Conservation (phyloP, 106 monocot genomes). For the Xerophyta viscosa region DNA sequence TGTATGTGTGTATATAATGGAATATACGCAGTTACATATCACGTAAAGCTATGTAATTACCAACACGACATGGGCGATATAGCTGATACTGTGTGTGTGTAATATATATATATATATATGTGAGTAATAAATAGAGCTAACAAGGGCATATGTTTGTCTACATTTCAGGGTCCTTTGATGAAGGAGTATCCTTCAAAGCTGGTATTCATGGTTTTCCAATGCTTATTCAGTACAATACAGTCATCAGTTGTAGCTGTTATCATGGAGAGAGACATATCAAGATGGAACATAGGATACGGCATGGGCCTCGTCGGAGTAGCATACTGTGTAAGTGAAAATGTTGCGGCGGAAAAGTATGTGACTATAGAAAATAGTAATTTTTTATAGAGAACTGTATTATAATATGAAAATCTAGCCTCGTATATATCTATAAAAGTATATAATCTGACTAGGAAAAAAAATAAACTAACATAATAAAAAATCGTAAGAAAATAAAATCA, state of each 20-base stretch:
- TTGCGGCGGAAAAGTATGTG: no score
- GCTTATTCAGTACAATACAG: constrained; percentile 23
- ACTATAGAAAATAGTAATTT: no score
- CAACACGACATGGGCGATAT: constrained; percentile 12
- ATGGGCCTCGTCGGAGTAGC: constrained; percentile 20
- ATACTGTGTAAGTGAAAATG: constrained; percentile 31
- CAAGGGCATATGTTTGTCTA: neutral
- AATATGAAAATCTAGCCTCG: no score
- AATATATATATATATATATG: no score
- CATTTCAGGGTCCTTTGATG: neutral
- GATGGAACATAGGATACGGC: constrained; percentile 28
- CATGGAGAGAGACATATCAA: constrained; percentile 28
- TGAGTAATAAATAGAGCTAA: no score
- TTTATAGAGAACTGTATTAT: no score
- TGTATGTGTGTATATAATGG: neutral
- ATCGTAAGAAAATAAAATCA: no score
- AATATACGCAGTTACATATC: neutral
- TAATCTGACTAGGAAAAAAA: no score
- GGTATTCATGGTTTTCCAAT: constrained; percentile 2
- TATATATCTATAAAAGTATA: no score
- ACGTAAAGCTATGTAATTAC: neutral
- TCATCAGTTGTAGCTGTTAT: constrained; percentile 16
- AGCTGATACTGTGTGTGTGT: no score
- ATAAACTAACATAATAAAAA: no score
- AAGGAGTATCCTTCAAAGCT: neutral